Evolutionary conservation across 2,329 filamentous ascomycete species (phyloP).

Genomic region (Chaetomium strumarium): DNA sequence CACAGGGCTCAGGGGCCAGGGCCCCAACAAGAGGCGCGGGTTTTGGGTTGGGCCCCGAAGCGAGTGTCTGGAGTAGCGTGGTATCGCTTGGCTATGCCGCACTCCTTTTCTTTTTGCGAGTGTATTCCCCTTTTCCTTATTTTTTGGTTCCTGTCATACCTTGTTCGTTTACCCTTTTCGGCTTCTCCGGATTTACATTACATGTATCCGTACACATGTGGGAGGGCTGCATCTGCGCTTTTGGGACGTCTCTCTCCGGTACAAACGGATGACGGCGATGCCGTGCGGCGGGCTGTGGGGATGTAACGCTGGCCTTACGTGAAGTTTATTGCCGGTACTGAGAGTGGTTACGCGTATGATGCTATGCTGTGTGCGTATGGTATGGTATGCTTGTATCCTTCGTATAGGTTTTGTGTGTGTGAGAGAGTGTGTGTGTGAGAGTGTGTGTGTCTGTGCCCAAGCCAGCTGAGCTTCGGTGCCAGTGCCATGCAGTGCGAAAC

Average conservation of each 20-base stretch:
- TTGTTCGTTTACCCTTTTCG: neutral
- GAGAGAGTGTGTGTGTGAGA: neutral
- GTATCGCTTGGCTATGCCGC: neutral
- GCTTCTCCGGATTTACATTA: neutral
- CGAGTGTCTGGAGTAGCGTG: neutral
- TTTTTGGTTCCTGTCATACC: neutral
- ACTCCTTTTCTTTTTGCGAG: neutral
- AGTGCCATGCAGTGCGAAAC: neutral
- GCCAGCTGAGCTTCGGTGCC: neutral
- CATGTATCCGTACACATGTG: no score
- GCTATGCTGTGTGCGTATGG: neutral
- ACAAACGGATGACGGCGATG: constrained; percentile 4
- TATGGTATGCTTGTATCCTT: no score
- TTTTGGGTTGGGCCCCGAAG: constrained; percentile 1
- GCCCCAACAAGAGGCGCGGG: constrained; percentile 2
- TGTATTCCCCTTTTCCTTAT: neutral
- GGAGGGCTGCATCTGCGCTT: neutral
- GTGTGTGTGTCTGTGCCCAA: neutral
- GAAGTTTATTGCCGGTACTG: constrained; percentile 1
- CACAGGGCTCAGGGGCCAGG: neutral
- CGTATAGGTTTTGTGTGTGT: neutral
- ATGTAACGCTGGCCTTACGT: constrained; percentile 15
- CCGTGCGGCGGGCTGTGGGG: constrained; percentile 12
- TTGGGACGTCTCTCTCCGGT: neutral
- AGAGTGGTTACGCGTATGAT: neutral